Evolutionary conservation across 140 eudicot species (phyloP).

Genomic region (Oenanthe javanica): DNA sequence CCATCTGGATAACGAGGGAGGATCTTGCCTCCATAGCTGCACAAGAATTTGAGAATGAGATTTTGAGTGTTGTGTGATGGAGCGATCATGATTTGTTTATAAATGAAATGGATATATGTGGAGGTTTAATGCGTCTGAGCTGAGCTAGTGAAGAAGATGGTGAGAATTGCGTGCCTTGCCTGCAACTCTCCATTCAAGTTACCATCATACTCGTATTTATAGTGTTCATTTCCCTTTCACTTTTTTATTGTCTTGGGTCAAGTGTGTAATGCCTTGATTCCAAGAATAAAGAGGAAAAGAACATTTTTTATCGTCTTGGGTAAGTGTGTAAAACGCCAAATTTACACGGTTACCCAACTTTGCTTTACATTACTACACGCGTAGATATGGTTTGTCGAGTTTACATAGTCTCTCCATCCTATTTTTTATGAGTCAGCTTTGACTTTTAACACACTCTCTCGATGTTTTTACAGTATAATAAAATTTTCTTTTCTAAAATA

Average conservation of each 20-base stretch:
- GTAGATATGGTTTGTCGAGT: too few species aligned
- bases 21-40: conserved; percentile 84
- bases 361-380: background rate
- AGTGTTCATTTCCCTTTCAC: background rate
- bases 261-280: background rate
- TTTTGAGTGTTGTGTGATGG: conserved; percentile 19
- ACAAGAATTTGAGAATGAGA: conserved; percentile 42
- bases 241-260: background rate
- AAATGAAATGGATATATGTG: background rate
- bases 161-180: background rate
- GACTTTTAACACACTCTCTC: too few species aligned
- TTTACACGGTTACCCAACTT: conserved; percentile 1
- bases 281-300: background rate
- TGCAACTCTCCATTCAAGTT: background rate
- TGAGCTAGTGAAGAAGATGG: background rate
- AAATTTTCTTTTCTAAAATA: too few species aligned
- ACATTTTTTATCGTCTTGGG: background rate
- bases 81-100: background rate
- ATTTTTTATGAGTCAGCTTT: too few species aligned
- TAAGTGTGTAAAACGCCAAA: background rate
- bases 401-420: too few species aligned
- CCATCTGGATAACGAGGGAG: conserved; percentile 80
- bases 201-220: background rate
- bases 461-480: too few species aligned
- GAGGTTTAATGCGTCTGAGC: background rate